A percentile compares a stretch with the other conserved stretches of the same genome.
These are phyloP conservation scores for Fusarium liriodendri DNA, from an alignment of 2,329 filamentous ascomycete genomes.

Conservation along the genomic window DNA sequence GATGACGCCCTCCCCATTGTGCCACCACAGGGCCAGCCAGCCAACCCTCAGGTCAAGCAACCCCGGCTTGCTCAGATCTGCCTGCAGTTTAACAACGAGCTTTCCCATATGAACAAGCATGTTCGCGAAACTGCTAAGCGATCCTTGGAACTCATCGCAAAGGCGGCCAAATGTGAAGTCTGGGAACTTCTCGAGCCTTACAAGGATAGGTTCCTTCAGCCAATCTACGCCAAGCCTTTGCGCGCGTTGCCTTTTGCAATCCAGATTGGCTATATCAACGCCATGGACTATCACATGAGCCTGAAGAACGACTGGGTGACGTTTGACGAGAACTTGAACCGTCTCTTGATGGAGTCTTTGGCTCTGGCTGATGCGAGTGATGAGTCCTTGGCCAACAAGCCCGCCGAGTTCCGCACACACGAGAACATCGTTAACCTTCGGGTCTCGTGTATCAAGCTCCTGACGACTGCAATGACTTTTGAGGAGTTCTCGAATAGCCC, in stretches of 20 bases:
- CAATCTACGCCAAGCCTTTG: conserved; percentile 95
- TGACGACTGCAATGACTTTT: conserved; percentile 93
- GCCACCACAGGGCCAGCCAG: conserved; percentile 54
- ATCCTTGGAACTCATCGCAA: conserved; percentile 83
- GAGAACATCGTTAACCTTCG: conserved; percentile 92
- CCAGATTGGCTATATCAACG: conserved; percentile 98
- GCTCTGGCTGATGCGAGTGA: conserved; percentile 95
- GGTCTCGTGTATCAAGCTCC: conserved; percentile 91
- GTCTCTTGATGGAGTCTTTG: conserved; percentile 91
- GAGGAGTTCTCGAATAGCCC: conserved; percentile 86
- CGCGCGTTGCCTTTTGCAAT: conserved; percentile 92
- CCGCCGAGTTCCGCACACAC: conserved; percentile 93
- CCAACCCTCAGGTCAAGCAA: conserved; percentile 55
- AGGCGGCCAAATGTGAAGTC: conserved; percentile 80
- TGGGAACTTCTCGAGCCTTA: conserved; percentile 91
- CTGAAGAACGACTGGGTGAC: conserved; percentile 89
- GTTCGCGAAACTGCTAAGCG: conserved; percentile 88
- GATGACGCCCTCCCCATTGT: conserved; percentile 68
- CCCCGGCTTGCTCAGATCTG: conserved; percentile 81
- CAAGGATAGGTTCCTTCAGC: conserved; percentile 87
- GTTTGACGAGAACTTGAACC: conserved; percentile 91
- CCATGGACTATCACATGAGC: conserved; percentile 93
- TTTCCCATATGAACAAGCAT: conserved; percentile 95
- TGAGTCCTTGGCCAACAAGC: conserved; percentile 91
- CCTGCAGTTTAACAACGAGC: conserved; percentile 85